Evolutionary conservation across 768 basidiomycete genomes (phyloP).

Genomic region (Boletus eberwhitei): DNA sequence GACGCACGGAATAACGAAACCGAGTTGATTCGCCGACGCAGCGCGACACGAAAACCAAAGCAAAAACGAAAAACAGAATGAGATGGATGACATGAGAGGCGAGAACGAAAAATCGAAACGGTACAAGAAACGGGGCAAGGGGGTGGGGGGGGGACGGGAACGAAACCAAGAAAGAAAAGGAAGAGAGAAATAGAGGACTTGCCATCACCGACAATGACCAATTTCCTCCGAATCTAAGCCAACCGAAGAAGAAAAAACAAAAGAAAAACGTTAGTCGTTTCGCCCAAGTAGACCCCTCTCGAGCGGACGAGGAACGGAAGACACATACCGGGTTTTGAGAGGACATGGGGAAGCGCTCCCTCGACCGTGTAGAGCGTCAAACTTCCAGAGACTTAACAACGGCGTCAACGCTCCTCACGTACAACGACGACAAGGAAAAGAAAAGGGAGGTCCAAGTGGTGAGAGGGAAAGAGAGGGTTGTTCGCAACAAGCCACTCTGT

Average conservation of each 20-base stretch:
- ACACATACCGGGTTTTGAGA: slow-evolving; percentile 62
- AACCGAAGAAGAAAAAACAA: background rate
- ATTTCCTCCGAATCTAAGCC: slow-evolving; percentile 82
- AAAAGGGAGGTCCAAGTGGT: slow-evolving; percentile 9
- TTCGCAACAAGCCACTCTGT: slow-evolving; percentile 20
- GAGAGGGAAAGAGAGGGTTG: slow-evolving; percentile 17
- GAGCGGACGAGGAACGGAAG: background rate
- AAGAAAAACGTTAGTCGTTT: background rate
- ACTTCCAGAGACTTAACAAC: background rate
- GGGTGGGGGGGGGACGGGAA: background rate
- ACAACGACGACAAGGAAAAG: background rate
- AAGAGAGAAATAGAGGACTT: slow-evolving; percentile 30
- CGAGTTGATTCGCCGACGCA: background rate
- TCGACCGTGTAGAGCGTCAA: background rate
- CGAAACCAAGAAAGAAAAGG: too few relatives aligned
- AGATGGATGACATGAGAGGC: background rate
- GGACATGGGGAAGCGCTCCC: slow-evolving; percentile 30
- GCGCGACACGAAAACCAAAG: background rate
- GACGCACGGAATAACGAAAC: background rate
- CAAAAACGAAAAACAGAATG: background rate
- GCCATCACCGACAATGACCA: slow-evolving; percentile 97
- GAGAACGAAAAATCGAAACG: background rate
- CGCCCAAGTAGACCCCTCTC: background rate
- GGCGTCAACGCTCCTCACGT: background rate
- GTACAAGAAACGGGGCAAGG: too few relatives aligned